Evolutionary conservation across 1,284 basidiomycete species (phyloP).

Genomic region (Cutaneotrichosporon dermatis): DNA sequence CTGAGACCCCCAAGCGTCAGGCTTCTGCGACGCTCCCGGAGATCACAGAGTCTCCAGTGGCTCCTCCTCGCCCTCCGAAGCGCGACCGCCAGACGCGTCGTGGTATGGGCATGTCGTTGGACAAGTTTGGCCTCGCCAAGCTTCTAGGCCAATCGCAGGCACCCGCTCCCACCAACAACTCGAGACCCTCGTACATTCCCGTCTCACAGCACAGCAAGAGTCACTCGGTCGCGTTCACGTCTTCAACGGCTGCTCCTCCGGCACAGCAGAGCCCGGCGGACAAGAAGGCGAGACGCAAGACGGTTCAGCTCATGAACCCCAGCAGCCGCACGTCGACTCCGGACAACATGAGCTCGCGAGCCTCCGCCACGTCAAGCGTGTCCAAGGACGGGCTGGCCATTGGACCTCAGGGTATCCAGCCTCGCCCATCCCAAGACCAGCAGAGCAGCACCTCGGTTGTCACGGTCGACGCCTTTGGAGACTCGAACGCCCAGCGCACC

Average conservation of each 20-base stretch:
- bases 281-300: slow-evolving; percentile 39
- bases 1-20: slow-evolving; percentile 16
- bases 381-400: slow-evolving; percentile 25
- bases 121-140: slow-evolving; percentile 68
- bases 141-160: slow-evolving; percentile 50
- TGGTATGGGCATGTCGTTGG: slow-evolving; percentile 63
- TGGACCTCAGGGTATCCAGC: slow-evolving; percentile 27
- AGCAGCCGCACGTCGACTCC: slow-evolving; percentile 10
- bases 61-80: slow-evolving; percentile 7
- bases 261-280: slow-evolving; percentile 16
- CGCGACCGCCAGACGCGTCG: slow-evolving; percentile 55
- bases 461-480: slow-evolving; percentile 34
- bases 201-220: slow-evolving; percentile 16
- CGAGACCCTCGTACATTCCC: slow-evolving; percentile 5
- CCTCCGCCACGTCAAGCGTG: slow-evolving; percentile 7
- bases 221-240: slow-evolving; percentile 10
- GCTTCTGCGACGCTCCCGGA: slow-evolving; percentile 6
- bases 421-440: slow-evolving; percentile 21
- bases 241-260: background rate
- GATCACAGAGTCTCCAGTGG: background rate
- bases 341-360: background rate
- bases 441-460: slow-evolving; percentile 33
- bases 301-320: slow-evolving; percentile 31
- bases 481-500: slow-evolving; percentile 20
- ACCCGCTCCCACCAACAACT: slow-evolving; percentile 12